Conservation (phyloP, 1,139 yeast species). For the Protomyces gravidus region DNA sequence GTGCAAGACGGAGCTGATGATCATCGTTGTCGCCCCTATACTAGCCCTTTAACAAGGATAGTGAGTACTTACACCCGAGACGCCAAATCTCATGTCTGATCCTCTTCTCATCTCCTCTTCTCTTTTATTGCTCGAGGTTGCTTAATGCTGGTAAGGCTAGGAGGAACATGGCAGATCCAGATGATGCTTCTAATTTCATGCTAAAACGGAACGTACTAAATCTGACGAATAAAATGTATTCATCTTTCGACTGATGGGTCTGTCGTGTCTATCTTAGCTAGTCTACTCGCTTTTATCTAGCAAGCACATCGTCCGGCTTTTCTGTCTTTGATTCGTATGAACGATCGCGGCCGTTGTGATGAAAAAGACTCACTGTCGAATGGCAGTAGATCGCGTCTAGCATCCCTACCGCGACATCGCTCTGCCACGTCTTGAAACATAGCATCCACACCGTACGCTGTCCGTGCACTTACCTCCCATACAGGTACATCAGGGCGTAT, state of each 20-base stretch:
- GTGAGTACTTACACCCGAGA: constrained; percentile 5
- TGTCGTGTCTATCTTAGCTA: not conserved
- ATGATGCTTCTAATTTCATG: constrained; percentile 1
- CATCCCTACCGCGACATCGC: constrained; percentile 4
- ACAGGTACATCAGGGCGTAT: not conserved
- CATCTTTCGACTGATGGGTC: constrained; percentile 5
- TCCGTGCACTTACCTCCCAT: constrained; percentile 7
- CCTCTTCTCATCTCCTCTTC: not conserved
- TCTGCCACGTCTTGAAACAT: constrained; percentile 7
- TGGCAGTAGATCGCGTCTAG: constrained; percentile 8
- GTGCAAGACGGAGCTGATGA: not conserved
- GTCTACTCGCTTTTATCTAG: not conserved
- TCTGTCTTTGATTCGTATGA: too few relatives aligned
- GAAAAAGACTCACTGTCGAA: too few relatives aligned
- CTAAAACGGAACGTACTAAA: not conserved
- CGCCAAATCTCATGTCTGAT: constrained; percentile 5
- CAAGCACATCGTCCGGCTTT: not conserved
- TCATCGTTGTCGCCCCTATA: constrained; percentile 3
- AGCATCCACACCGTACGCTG: constrained; percentile 17
- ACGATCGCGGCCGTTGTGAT: too few relatives aligned
- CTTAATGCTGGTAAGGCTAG: too few relatives aligned
- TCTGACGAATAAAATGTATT: not conserved
- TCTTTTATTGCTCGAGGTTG: not conserved
- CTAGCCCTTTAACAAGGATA: constrained; percentile 1
- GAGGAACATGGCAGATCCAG: constrained; percentile 6